These are phyloP conservation scores for Aspergillus hancockii DNA, from an alignment of 495 filamentous ascomycete genomes.

Conservation along the genomic window DNA sequence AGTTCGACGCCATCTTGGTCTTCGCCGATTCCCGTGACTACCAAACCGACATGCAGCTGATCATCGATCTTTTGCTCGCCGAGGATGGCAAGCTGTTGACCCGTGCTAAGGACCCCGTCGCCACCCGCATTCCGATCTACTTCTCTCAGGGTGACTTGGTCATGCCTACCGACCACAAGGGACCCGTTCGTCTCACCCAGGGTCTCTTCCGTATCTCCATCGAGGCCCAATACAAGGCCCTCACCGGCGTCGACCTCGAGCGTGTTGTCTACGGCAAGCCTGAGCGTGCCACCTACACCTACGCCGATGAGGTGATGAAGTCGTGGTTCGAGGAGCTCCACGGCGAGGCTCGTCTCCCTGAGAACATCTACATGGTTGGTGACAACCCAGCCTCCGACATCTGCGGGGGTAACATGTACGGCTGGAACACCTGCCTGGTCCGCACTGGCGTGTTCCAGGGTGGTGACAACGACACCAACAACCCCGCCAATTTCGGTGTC, in stretches of 20 bases:
- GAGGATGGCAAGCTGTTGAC: constrained; percentile 71
- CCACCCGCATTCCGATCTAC: constrained; percentile 72
- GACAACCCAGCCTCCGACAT: constrained; percentile 81
- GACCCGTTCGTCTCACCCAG: constrained; percentile 69
- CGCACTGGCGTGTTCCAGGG: constrained; percentile 63
- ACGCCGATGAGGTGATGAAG: constrained; percentile 73
- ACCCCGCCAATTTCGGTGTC: constrained; percentile 58
- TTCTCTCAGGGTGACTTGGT: constrained; percentile 75
- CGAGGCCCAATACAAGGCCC: constrained; percentile 76
- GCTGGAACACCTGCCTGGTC: constrained; percentile 76
- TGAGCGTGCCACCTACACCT: constrained; percentile 77
- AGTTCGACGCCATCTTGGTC: constrained; percentile 81
- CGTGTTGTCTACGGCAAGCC: constrained; percentile 85
- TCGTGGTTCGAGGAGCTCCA: constrained; percentile 78
- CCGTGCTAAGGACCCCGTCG: constrained; percentile 64
- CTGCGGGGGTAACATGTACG: constrained; percentile 77
- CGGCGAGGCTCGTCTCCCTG: constrained; percentile 66
- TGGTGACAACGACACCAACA: constrained; percentile 57
- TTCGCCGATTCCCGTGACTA: constrained; percentile 85
- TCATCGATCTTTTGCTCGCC: constrained; percentile 77
- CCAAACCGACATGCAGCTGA: constrained; percentile 81
- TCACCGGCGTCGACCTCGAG: constrained; percentile 74
- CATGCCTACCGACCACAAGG: constrained; percentile 75
- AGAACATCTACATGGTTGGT: constrained; percentile 81
- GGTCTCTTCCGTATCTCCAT: constrained; percentile 75